phyloP scores from a whole-genome alignment of 1,284 basidiomycete species.

The Ganoderma multipileum region DNA sequence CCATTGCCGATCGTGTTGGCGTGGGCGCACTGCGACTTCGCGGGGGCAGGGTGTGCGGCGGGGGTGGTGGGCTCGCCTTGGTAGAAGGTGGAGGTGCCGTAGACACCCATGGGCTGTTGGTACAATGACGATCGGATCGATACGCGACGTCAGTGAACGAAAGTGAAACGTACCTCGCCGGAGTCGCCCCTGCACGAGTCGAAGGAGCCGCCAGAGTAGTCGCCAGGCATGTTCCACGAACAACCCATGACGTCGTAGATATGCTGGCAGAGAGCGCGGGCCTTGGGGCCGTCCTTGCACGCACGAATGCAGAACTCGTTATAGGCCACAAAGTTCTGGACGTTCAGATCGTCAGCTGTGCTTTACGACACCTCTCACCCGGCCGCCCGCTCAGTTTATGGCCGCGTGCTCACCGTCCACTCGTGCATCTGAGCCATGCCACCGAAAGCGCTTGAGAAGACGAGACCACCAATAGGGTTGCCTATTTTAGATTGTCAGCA shows the following conservation, averaged over 20 bases:
- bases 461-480: slow-evolving; percentile 73
- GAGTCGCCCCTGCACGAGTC: slow-evolving; percentile 62
- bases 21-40: slow-evolving; percentile 59
- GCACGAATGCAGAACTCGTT: slow-evolving; percentile 78
- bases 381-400: too few species aligned
- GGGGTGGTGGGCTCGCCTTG: slow-evolving; percentile 71
- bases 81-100: slow-evolving; percentile 68
- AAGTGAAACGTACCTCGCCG: slow-evolving; percentile 47
- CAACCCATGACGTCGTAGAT: slow-evolving; percentile 75
- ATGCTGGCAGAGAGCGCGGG: slow-evolving; percentile 68
- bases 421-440: slow-evolving; percentile 62
- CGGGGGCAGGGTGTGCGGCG: slow-evolving; percentile 60
- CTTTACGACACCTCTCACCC: background rate
- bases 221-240: slow-evolving; percentile 73
- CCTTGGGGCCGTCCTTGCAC: slow-evolving; percentile 65
- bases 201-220: slow-evolving; percentile 63
- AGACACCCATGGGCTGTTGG: slow-evolving; percentile 71
- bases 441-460: slow-evolving; percentile 77
- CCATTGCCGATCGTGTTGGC: slow-evolving; percentile 52
- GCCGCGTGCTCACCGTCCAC: slow-evolving; percentile 60
- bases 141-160: background rate
- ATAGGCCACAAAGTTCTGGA: slow-evolving; percentile 62
- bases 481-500: slow-evolving; percentile 42
- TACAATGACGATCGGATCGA: slow-evolving; percentile 1
- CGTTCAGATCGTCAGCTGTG: background rate